Base-by-base conservation (phyloP, 805 yeast genomes). In the Sugiyamaella lignohabitans region DNA sequence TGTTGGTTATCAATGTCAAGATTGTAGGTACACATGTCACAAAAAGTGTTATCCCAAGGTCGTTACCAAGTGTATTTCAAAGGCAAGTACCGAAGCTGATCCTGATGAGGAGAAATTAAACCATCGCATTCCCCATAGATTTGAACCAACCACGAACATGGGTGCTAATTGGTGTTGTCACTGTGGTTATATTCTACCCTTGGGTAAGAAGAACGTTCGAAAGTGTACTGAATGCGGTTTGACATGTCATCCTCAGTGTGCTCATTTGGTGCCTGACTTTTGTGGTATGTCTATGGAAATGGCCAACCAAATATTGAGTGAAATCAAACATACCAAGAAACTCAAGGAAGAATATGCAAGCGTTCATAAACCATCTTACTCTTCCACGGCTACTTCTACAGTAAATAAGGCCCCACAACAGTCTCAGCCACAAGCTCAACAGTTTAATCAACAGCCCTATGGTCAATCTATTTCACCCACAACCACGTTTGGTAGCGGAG, bases 91-190 rank as follows among this genome's bases (percentile, higher is more conserved):
- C 2, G 85, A 79, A 43, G 63, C 72, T 18, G 82, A 78, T 55
- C 71, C 75, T 3, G 85, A 80, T 52, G 89, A 82, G 57, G 82
- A 70, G 83, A 89, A 86, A 64, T 76, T 93, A 64, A 93, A 93
- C 60, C 98, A 93, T 65, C 84, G 95, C 54, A 93, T 93, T 56
- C 98, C 98, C 30, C 99, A 93, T 64, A 79, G 96, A 63, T 91
- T 91, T 64, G 96, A 86, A 55, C 89, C 91, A n/a, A 78, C 80
- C 22, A 76, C 93, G 16, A 93, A 93, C 61, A 82, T 88, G 67
- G 94, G 96, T 58, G 94, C 99, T 2, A 89, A 91, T 62, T 93
- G 99, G 99, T 93, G 99, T 69, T 93, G 98, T 58, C 99, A 93
- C 64, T 93, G 99, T 75, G 99, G 99, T 51, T 87, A 87, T 62